Evolutionary conservation across 495 filamentous ascomycete species (phyloP), one percentile per base, ranked within the genome.

Genomic region (Podospora comata): DNA sequence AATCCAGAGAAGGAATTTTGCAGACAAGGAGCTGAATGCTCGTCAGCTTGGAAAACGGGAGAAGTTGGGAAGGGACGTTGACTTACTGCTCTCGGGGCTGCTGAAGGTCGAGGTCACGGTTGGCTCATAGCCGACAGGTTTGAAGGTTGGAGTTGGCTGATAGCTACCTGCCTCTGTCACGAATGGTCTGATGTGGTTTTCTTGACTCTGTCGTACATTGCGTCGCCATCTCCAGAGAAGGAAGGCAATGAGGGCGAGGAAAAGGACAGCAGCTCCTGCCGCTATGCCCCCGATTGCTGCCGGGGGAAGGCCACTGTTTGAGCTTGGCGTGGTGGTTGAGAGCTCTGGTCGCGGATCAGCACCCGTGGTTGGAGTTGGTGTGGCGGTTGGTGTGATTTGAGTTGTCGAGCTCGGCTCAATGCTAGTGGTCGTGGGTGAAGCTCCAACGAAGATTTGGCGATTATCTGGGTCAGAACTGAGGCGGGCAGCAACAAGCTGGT

Each of bases 401-500:
- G 19, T 28, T 55, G 23, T 57, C 6, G 44, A 23, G 28, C 44
- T 5, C 18, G 66, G 13, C 27, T 61, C 1, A 16, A 58, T 18
- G 5, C 27, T n/a, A 0, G 15, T 65, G 16, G 61, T 32, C 0
- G 66, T 28, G n/a, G 66, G 27, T 15, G 61, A 20, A n/a, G 62
- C 58, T 18, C 27, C 7, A 48, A 39, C 15, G 65, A 27, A 48
- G 63, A 68, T 18, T 26, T 23, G 5, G 39, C 69, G 58, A 53
- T 65, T 19, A 18, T 4, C 16, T 13, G 18, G 2, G 32, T 70
- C 19, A 5, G 65, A 6, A 19, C 61, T 71, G 3, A 73, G 28
- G 23, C 13, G 65, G 4, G 73, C 71, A 1, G 65, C 79, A 81
- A 30, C 65, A 23, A 80, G 68, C 19, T 71, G 61, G 2, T 65